Base-by-base conservation (phyloP, 139 green algal genomes). In the Chlamydomonas sp. region DNA sequence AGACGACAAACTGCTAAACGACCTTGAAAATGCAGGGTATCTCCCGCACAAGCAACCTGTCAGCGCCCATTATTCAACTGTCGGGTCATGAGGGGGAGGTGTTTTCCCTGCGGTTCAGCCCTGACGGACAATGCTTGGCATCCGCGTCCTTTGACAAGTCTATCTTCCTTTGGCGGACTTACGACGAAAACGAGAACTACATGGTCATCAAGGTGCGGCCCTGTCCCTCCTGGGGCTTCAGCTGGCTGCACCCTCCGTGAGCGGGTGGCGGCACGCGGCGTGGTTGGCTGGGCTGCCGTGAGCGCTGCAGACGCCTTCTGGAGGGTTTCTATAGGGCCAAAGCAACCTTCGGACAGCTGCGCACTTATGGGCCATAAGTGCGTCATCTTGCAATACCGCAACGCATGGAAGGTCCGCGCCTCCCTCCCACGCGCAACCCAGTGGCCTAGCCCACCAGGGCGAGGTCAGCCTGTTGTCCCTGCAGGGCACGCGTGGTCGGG, bases 121-220 rank as follows among this genome's bases (percentile, higher is more conserved):
- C 96, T 8, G 94, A 97, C 69, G 97, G 97, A 6, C 84, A 93
- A 10, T 84, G 90, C 0, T 61, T 99, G 14, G 97, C 97, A 0
- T 97, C 94, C 10, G 95, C 90, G 0, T 96, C 91, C 0, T 93
- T 97, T 62, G 97, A 99, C 93, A 98, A 97, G 72, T 87, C 89
- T 57, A 88, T 98, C 1, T 95, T 98, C 84, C 90, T 99, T 59
- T 99, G 98, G 98, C 90, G 90, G 9, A 93, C 93, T 1, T 95
- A 96, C 89, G 96, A 95, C 63, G 97, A 98, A 12, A 99, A 96
- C 90, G 92, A 98, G 20, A 99, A 99, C 90, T 99, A 94, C 90
- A 95, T 96, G 92, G 90, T 98, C 63, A 80, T 99, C 91, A 93
- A 89, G 92, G 93, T 93, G 73, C 0, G 84, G 8, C 3, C 57